These are phyloP conservation scores for Termitomyces heimii DNA, from an alignment of 768 basidiomycete species.

Conservation along the genomic window DNA sequence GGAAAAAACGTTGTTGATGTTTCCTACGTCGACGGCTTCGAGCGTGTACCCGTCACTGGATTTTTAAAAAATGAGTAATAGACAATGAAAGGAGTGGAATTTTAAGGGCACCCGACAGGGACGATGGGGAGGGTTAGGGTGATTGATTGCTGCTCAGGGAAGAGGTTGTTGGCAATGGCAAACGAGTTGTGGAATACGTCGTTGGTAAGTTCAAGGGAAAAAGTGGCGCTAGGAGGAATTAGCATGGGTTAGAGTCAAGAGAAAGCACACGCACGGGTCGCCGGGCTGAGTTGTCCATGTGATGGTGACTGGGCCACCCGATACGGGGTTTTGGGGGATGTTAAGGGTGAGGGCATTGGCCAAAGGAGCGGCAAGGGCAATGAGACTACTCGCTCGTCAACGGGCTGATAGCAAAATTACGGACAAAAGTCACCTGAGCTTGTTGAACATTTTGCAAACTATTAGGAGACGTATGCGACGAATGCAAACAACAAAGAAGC, in stretches of 20 bases:
- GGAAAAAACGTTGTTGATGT: slow-evolving; percentile 41
- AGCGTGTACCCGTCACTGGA: slow-evolving; percentile 43
- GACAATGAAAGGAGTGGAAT: too few species aligned
- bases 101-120: slow-evolving; percentile 38
- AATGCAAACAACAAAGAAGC: slow-evolving; percentile 12
- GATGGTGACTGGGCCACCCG: slow-evolving; percentile 31
- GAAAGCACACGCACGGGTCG: slow-evolving; percentile 36
- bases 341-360: slow-evolving; percentile 43
- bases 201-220: slow-evolving; percentile 45
- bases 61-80: too few species aligned
- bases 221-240: slow-evolving; percentile 16
- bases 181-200: slow-evolving; percentile 42
- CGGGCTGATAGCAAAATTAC: not conserved
- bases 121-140: slow-evolving; percentile 42
- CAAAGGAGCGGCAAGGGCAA: slow-evolving; percentile 40
- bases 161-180: slow-evolving; percentile 52
- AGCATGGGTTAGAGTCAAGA: not conserved
- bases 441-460: slow-evolving; percentile 16
- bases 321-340: slow-evolving; percentile 25
- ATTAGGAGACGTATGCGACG: slow-evolving; percentile 16
- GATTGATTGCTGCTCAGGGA: slow-evolving; percentile 22
- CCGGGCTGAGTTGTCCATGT: slow-evolving; percentile 35
- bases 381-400: slow-evolving; percentile 20
- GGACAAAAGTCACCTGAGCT: not conserved
- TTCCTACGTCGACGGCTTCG: slow-evolving; percentile 34